Percentiles rank a stretch among this genome's conserved stretches.
These are phyloP conservation scores for Cladophialophora bantiana DNA, from an alignment of 2,329 filamentous ascomycete species.

Conservation along the genomic window DNA sequence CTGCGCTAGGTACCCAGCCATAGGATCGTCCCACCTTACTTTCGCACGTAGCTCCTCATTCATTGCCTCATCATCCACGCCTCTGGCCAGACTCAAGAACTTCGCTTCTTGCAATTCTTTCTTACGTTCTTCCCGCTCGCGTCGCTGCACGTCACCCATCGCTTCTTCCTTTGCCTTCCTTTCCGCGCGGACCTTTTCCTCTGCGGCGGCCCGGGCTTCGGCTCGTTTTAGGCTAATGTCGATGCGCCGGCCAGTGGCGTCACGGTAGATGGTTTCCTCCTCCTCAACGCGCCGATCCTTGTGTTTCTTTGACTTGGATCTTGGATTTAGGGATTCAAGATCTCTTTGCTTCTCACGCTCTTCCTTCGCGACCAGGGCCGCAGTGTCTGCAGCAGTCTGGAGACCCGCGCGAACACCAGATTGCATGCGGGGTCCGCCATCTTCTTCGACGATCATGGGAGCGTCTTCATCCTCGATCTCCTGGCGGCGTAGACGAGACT, in stretches of 20 bases:
- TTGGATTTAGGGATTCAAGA: conserved; percentile 12
- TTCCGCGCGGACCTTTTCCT: conserved; percentile 72
- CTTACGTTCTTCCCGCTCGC: conserved; percentile 68
- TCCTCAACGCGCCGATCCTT: conserved; percentile 49
- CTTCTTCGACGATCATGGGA: conserved; percentile 49
- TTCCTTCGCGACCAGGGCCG: conserved; percentile 70
- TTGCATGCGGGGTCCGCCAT: conserved; percentile 70
- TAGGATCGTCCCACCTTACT: conserved; percentile 92
- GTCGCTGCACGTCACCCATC: conserved; percentile 84
- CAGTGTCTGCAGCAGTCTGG: conserved; percentile 81
- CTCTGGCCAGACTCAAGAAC: conserved; percentile 78
- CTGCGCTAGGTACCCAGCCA: conserved; percentile 75
- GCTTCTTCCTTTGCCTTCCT: conserved; percentile 71
- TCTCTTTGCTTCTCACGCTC: conserved; percentile 55
- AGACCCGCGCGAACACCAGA: conserved; percentile 87
- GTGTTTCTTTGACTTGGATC: conserved; percentile 24
- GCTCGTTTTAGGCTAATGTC: conserved; percentile 91
- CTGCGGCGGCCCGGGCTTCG: conserved; percentile 79
- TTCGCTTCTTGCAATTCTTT: conserved; percentile 80
- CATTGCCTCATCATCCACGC: conserved; percentile 83
- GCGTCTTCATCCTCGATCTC: conserved; percentile 58
- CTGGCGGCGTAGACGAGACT: conserved; percentile 61
- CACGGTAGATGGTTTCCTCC: conserved; percentile 90
- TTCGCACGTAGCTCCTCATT: conserved; percentile 80
- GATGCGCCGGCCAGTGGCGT: conserved; percentile 92